Evolutionary conservation across 108 stramenopile species (phyloP).

Genomic region (Asterionellopsis glacialis): DNA sequence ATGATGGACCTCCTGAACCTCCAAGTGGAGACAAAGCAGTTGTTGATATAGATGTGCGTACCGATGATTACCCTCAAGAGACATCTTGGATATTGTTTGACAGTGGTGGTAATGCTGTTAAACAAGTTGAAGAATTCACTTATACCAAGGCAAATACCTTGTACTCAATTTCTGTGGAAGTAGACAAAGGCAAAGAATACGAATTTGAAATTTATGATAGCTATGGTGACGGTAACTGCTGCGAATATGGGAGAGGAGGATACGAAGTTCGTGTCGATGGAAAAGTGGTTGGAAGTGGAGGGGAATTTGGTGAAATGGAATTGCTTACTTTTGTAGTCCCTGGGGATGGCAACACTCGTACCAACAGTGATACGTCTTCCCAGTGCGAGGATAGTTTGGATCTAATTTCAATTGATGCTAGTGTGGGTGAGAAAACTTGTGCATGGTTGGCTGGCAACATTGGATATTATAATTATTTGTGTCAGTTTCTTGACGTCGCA

Average conservation of each 20-base stretch:
- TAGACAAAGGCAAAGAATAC: constrained; percentile 1
- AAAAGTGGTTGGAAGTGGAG: neutral
- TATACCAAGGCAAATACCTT: no score
- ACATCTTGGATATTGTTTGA: constrained; percentile 26
- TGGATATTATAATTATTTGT: neutral
- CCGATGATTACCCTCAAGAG: constrained; percentile 13
- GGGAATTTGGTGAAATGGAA: neutral
- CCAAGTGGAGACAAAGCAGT: no score
- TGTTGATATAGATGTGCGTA: no score
- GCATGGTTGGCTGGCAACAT: neutral
- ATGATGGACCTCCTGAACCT: no score
- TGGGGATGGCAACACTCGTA: neutral
- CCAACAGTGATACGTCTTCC: neutral
- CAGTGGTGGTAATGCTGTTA: constrained; percentile 25
- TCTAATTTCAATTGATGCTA: neutral
- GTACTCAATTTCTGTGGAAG: no score
- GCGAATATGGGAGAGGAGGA: neutral
- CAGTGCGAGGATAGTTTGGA: neutral
- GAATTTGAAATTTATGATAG: constrained; percentile 20
- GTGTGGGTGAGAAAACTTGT: neutral
- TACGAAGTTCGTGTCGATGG: neutral
- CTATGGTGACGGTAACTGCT: constrained; percentile 32
- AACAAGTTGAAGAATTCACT: constrained; percentile 1
- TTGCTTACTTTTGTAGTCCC: neutral
- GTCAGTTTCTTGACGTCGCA: neutral